Evolutionary conservation across 2,329 filamentous ascomycete genomes (phyloP).

Genomic region (Onygenales sp.): DNA sequence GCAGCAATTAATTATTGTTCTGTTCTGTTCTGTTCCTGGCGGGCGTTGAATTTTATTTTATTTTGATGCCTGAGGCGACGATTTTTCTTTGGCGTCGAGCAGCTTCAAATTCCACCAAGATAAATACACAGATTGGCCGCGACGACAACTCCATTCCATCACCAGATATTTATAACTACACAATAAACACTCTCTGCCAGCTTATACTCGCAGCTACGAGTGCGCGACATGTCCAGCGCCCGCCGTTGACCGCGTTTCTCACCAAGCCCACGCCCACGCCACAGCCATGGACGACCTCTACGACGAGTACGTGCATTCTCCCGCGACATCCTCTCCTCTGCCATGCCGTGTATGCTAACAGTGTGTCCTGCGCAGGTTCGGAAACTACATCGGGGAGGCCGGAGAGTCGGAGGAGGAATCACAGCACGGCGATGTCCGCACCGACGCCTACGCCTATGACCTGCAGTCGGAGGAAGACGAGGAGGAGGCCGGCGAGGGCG

Average conservation of each 20-base stretch:
- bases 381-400: slow-evolving; percentile 95
- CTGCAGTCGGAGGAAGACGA: slow-evolving; percentile 58
- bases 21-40: neutral
- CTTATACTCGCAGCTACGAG: too few species aligned
- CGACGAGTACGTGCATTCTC: slow-evolving; percentile 60
- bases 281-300: slow-evolving; percentile 83
- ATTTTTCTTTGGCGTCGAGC: neutral
- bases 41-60: neutral
- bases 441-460: slow-evolving; percentile 70
- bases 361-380: slow-evolving; percentile 56
- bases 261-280: slow-evolving; percentile 7
- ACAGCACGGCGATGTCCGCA: slow-evolving; percentile 61
- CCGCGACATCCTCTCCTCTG: neutral
- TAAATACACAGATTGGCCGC: slow-evolving; percentile 3
- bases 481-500: slow-evolving; percentile 51
- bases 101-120: neutral
- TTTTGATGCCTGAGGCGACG: neutral
- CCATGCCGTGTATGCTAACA: slow-evolving; percentile 10
- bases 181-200: too few species aligned
- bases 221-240: too few species aligned
- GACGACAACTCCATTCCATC: too few species aligned
- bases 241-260: slow-evolving; percentile 4
- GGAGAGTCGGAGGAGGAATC: slow-evolving; percentile 81
- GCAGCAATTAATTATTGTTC: neutral
- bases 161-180: too few species aligned